Base-by-base conservation (phyloP, 345 rosid genomes). In the Toxicodendron radicans region DNA sequence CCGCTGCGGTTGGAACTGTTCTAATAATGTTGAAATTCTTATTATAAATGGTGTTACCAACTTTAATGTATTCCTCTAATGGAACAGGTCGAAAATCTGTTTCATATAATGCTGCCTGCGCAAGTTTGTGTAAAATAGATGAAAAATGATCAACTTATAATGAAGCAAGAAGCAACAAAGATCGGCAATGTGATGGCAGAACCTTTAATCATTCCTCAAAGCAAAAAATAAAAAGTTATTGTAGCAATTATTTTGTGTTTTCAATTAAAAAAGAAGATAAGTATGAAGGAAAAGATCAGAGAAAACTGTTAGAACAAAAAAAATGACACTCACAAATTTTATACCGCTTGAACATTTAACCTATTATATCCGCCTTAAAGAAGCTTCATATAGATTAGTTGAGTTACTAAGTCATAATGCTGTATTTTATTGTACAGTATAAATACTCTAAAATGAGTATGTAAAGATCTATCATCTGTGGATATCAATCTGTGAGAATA, bases 11-110 rank as follows among this genome's bases (percentile, higher is more conserved):
- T 56, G 87, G 78, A 81, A 92, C 78, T 80, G 91, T 92, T 83
- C 99, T 87, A 75, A 91, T 78, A 71, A 90, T 80, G 43, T 95
- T 90, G 91, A 95, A 78, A 80, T 87, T 84, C 85, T 89, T 88
- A 85, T 86, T 83, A 76, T 91, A 95, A 78, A 95, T 91, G 83
- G 91, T 85, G 82, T 86, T 86, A 64, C 95, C 95, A 81, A 88
- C 93, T 85, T 95, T 95, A 79, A 95, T 87, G 75, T 83, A 90
- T 75, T 95, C 99, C 83, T 86, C 97, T 52, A 95, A 83, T 13
- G 99, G 99, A 83, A 95, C 97, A 53, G 99, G 99, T 70, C 99
- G 94, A 73, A 92, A 95, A 74, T 95, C 89, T 54, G 99, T 95
- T 81, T 95, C 87, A 74, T 95, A 95, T 66, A 95, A 74, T 30